A percentile compares a stretch with the other conserved stretches of the same genome.
These are phyloP conservation scores for Aspergillus ruber DNA, from an alignment of 2,329 filamentous ascomycete species.

Conservation along the genomic window DNA sequence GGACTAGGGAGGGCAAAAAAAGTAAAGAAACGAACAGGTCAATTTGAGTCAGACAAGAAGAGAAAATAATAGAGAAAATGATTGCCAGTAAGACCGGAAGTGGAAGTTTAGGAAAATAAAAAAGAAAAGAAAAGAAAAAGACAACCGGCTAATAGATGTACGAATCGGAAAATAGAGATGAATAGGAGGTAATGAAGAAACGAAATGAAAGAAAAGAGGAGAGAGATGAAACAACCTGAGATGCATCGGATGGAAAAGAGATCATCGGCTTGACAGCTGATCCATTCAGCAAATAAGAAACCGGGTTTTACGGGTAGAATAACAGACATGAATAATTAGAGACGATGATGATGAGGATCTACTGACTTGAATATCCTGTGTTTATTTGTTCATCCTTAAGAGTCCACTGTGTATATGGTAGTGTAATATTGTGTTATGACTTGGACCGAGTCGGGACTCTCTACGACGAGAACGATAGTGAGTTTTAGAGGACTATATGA, in stretches of 20 bases:
- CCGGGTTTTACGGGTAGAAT: not conserved
- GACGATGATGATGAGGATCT: not conserved
- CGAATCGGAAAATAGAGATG: constrained; percentile 1
- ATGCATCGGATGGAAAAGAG: constrained; percentile 16
- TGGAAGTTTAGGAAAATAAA: not conserved
- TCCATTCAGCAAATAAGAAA: constrained; percentile 15
- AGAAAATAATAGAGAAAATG: constrained; percentile 4
- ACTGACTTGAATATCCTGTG: not conserved
- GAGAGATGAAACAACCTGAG: constrained; percentile 17
- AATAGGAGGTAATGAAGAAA: constrained; percentile 6
- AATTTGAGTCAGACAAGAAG: constrained; percentile 1
- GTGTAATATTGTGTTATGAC: not conserved
- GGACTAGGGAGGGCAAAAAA: not conserved
- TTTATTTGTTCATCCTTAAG: no score
- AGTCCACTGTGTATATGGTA: not conserved
- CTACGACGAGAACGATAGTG: not conserved
- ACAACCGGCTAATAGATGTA: not conserved
- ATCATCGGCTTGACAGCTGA: constrained; percentile 22
- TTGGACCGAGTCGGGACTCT: not conserved
- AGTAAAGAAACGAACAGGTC: not conserved
- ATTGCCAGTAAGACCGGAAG: constrained; percentile 5
- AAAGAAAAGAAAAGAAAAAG: not conserved
- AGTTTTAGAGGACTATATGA: no score
- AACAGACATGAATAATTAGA: not conserved
- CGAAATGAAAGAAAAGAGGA: not conserved